Base-by-base conservation (phyloP, 192 early-diverging fungal genomes). In the Umbelopsis sp. region DNA sequence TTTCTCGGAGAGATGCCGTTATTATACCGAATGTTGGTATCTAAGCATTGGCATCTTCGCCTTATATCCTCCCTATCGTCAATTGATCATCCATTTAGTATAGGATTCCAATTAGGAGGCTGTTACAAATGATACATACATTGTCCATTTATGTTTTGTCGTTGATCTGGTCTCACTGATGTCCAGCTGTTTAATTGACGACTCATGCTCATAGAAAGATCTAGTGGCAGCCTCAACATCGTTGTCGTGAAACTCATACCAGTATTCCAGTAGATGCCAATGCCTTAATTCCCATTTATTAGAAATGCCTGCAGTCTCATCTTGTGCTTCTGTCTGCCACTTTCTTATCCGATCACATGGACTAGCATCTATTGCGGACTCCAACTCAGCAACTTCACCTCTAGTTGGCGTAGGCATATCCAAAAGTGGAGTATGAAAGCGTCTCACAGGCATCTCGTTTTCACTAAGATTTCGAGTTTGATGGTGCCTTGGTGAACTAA, bases 391-490 rank as follows among this genome's bases (percentile, higher is more conserved):
- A 22, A 61, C 27, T 35, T 61, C 55, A 10, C 12, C 16, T 12
- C 55, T 25, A 33, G 55, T 61, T 12, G 55, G 55, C 1, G 55
- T 61, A 4, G 55, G 55, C 55, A 61, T 61, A n/a, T 61, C 55
- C 4, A 61, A 35, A 23, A 61, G 33, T 35, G 55, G 55, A 4
- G 55, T 61, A 18, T 25, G 33, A 35, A 61, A 61, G 5, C 55
- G 10, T 18, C 33, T 33, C 27, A n/a, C 27, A 15, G 55, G 6
- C 21, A 11, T 61, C 3, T 35, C 55, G 1, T 16, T 35, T 35
- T 61, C 55, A 22, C n/a, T 61, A 6, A 16, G 15, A 8, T 61
- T 61, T 18, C 4, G 55, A 37, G 9, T 37, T n/a, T 27, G 13
- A 2, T 33, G 25, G 15, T 25, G 12, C 33, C 2, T 25, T 15